Evolutionary conservation across 257 asterid genomes (phyloP), one percentile per base, ranked within the genome.

Genomic region (Solanum pennellii): DNA sequence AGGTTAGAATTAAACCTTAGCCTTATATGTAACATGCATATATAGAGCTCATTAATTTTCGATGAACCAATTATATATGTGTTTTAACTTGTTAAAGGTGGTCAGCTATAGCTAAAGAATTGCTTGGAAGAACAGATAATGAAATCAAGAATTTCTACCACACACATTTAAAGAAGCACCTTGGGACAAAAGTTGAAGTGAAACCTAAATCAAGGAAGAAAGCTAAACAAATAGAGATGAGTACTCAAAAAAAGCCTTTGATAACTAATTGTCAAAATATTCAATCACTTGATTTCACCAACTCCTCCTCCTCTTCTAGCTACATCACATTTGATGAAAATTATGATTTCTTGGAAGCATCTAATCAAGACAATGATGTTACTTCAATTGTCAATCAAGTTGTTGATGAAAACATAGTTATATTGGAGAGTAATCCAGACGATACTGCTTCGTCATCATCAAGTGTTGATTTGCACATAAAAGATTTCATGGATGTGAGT

Each of bases 111-210:
- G 79, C 88, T 39, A 83, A 66, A 62, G 52, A 62, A 25, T 20
- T 86, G 10, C 79, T 80, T 0, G 86, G 86, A 29, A 45, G 88
- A 79, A 86, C 77, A n/a, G 88, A 86, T 29, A 76, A 86, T 14
- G 79, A 79, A 60, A 86, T 86, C 65, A 86, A 86, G 77, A 86
- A 76, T 75, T 86, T 86, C 47, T 86, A 10, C 44, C 84, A 86
- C 31, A 75, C 86, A 11, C 77, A 86, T 75, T 23, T 82, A 23
- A 49, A 82, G 86, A 82, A 82, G 68, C 86, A 16, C 5, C 9
- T 52, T 9, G 79, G 79, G 25, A 72, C 45, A 72, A 71, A 71
- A 33, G 41, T 3, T 69, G 35, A 71, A 71, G 77, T 71, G 80
- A 72, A 72, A 72, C 27, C 45, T 72, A 72, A 72, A 23, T 12